phyloP scores from a whole-genome alignment of 2,329 filamentous ascomycete species.

The Hymenoscyphus occultus region DNA sequence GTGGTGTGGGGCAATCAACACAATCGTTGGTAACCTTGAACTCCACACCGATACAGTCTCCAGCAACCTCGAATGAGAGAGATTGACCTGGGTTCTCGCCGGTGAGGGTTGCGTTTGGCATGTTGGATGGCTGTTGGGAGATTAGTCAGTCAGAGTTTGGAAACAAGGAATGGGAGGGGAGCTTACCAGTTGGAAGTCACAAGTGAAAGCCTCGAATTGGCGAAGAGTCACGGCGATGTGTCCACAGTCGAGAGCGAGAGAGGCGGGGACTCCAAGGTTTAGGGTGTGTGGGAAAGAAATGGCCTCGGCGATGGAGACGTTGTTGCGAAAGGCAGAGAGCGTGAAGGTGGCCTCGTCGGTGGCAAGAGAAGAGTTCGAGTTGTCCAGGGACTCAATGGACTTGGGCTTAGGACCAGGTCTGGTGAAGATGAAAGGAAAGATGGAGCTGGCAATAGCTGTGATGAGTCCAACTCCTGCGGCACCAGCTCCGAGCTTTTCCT shows the following conservation, averaged over 20 bases:
- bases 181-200: not conserved
- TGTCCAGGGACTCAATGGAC: not conserved
- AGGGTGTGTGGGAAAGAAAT: not conserved
- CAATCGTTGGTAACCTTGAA: not conserved
- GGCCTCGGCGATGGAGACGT: not conserved
- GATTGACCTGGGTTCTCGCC: constrained; percentile 2
- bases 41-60: not conserved
- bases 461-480: not conserved
- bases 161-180: too few relatives aligned
- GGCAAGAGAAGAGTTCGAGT: not conserved
- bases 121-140: not conserved
- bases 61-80: not conserved
- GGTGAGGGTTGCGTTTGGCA: not conserved
- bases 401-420: not conserved
- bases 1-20: not conserved
- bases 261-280: not conserved
- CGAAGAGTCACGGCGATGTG: not conserved
- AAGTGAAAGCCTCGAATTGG: not conserved
- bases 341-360: not conserved
- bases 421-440: not conserved
- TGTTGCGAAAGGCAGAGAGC: not conserved
- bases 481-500: not conserved
- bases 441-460: not conserved
- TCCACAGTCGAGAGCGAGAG: not conserved
- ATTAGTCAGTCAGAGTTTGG: too few relatives aligned